Base-by-base conservation (phyloP, 208 protist genomes). In the Leishmania mexicana region DNA sequence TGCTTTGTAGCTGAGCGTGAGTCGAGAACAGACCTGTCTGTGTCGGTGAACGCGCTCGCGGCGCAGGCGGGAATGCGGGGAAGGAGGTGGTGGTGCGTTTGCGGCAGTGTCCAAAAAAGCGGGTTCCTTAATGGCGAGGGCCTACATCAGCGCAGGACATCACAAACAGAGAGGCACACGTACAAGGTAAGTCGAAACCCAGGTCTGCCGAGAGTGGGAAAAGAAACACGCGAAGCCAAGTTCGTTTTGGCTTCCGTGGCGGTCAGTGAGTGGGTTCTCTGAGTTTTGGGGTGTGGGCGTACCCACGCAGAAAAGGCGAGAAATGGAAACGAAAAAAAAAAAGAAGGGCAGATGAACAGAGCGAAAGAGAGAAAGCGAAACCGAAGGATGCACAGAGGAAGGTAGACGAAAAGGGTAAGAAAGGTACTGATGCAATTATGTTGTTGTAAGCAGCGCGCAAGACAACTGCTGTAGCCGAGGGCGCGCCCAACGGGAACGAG, bases 401-500 rank as follows among this genome's bases (percentile, higher is more conserved):
- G 45, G 51, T 31, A 47, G 24, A 78, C 62, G 60, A 58, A 49
- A 62, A 42, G 40, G 67, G 1, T 35, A 45, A 76, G 54, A 74
- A 35, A 51, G 81, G 81, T 80, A 81, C 79, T 85, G 70, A 85
- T 81, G 68, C 58, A 57, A 81, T 72, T 76, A 85, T 85, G 28
- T 75, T 74, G 47, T 72, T 78, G 38, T 53, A 58, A 70, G 38
- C 15, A 38, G 51, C 17, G 53, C 42, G 75, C 53, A 53, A 79
- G 60, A 58, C 40, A 49, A 40, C 40, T 67, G 15, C 28, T 60
- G n/a, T 47, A 38, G 15, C 31, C 8, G 31, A 68, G 2, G 31
- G 62, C 31, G 62, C 62, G 31, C 5, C 62, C 31, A 35, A 38
- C 53, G 40, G 13, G 19, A 40, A 76, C 17, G 75, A 38, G 38